Evolutionary conservation across 2,329 filamentous ascomycete species (phyloP).

Genomic region (Zymoseptoria passerinii): DNA sequence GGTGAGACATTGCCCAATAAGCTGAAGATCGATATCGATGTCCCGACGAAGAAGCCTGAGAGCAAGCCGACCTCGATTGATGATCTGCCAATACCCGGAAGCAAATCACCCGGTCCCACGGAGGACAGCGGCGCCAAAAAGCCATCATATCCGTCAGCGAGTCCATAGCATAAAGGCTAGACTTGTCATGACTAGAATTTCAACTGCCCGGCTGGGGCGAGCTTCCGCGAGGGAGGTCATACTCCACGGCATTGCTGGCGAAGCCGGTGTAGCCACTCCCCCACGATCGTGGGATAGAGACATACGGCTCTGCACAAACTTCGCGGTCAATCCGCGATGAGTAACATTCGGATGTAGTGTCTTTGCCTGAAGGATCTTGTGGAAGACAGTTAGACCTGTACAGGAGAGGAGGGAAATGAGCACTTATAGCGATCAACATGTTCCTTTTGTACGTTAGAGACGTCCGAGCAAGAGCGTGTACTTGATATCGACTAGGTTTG

Average conservation of each 20-base stretch:
- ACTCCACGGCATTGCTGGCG: not conserved
- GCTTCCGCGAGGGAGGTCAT: not conserved
- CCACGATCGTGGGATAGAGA: not conserved
- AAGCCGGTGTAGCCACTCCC: too few relatives aligned
- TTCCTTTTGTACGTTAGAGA: not conserved
- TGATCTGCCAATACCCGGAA: not conserved
- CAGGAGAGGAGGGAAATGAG: not conserved
- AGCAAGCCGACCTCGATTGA: not conserved
- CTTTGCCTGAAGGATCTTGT: not conserved
- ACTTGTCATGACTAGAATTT: not conserved
- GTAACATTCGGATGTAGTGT: not conserved
- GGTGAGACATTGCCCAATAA: slow-evolving; percentile 73
- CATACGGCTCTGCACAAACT: not conserved
- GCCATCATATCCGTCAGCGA: not conserved
- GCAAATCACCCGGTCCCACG: not conserved
- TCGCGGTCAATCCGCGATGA: not conserved
- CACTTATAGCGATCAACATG: not conserved
- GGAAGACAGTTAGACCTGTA: not conserved
- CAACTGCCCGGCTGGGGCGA: too few relatives aligned
- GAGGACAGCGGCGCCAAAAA: not conserved
- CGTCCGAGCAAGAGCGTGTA: not conserved
- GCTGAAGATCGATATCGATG: slow-evolving; percentile 47
- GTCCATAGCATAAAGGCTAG: not conserved
- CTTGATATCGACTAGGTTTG: not conserved
- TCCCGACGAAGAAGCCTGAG: slow-evolving; percentile 62